Conservation (phyloP, 139 green algal species). For the Monoraphidium neglectum region DNA sequence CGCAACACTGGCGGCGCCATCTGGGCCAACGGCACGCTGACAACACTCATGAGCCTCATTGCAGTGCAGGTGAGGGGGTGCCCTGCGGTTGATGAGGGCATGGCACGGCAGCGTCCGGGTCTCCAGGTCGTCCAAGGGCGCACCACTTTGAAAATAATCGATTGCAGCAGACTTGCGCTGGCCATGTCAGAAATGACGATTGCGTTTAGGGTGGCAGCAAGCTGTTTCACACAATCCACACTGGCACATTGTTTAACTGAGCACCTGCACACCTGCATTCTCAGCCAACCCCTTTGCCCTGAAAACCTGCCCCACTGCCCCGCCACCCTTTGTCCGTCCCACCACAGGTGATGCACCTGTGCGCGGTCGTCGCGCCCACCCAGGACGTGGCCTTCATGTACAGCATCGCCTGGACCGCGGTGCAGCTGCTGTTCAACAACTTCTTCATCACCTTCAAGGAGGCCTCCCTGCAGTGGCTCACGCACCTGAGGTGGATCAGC, state of each 20-base stretch:
- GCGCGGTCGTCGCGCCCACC: slow-evolving; percentile 15
- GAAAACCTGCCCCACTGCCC: not conserved
- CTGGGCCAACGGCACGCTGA: not conserved
- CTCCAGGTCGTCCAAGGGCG: too few relatives aligned
- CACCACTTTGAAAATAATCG: too few relatives aligned
- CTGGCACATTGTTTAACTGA: not conserved
- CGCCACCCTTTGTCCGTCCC: not conserved
- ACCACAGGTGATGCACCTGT: slow-evolving; percentile 23
- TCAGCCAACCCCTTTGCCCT: not conserved
- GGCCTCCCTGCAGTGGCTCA: slow-evolving; percentile 17
- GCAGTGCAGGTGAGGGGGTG: not conserved
- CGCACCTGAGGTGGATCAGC: slow-evolving; percentile 9
- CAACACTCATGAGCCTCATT: not conserved
- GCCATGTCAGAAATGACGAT: too few relatives aligned
- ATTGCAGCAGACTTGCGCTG: too few relatives aligned
- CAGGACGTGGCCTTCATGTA: slow-evolving; percentile 37
- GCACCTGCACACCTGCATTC: not conserved
- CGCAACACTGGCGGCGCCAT: not conserved
- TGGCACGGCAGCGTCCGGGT: too few relatives aligned
- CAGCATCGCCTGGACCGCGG: slow-evolving; percentile 14
- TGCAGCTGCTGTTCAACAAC: slow-evolving; percentile 28
- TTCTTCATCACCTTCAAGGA: slow-evolving; percentile 27
- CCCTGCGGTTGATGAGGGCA: too few relatives aligned
- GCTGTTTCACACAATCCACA: not conserved
- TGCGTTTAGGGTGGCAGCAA: too few relatives aligned